A percentile compares a stretch with the other conserved stretches of the same genome.
phyloP scores from a whole-genome alignment of 768 basidiomycete genomes.

The Xerocomus brunneocitrinus region DNA sequence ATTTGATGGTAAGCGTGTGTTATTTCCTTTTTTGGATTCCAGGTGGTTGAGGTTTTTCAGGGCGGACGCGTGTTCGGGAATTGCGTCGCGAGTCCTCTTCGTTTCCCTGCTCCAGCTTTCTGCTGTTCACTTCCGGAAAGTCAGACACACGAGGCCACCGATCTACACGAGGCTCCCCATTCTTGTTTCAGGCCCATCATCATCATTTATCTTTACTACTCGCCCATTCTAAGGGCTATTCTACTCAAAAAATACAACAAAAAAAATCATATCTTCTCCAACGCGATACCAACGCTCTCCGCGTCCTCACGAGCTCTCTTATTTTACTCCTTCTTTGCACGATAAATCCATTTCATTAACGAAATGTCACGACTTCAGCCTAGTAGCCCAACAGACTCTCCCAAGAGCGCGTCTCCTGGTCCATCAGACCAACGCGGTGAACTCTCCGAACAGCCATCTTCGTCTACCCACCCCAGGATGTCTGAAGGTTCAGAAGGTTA shows the following conservation, averaged over 20 bases:
- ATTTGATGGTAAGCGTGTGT: constrained; percentile 26
- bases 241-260: constrained; percentile 19
- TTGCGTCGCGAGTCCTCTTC: constrained; percentile 12
- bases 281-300: constrained; percentile 33
- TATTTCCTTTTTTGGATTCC: constrained; percentile 27
- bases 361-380: constrained; percentile 36
- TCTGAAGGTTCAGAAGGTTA: constrained; percentile 61
- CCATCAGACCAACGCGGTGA: constrained; percentile 28
- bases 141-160: constrained; percentile 46
- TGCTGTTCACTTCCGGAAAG: constrained; percentile 36
- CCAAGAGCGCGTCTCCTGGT: constrained; percentile 25
- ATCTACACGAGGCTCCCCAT: constrained; percentile 46
- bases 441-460: constrained; percentile 32
- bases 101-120: constrained; percentile 22
- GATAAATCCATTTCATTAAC: constrained; percentile 29
- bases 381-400: constrained; percentile 27
- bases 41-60: constrained; percentile 32
- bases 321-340: constrained; percentile 28
- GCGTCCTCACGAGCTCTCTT: constrained; percentile 27
- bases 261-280: constrained; percentile 13
- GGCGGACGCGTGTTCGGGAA: constrained; percentile 27
- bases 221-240: constrained; percentile 22
- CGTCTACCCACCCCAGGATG: constrained; percentile 30
- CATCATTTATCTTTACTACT: constrained; percentile 21
- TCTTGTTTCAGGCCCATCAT: constrained; percentile 9